Percentiles rank a stretch among this genome's conserved stretches.
Conservation (phyloP, 169 alveolate genomes). For the Eimeria falciformis region DNA sequence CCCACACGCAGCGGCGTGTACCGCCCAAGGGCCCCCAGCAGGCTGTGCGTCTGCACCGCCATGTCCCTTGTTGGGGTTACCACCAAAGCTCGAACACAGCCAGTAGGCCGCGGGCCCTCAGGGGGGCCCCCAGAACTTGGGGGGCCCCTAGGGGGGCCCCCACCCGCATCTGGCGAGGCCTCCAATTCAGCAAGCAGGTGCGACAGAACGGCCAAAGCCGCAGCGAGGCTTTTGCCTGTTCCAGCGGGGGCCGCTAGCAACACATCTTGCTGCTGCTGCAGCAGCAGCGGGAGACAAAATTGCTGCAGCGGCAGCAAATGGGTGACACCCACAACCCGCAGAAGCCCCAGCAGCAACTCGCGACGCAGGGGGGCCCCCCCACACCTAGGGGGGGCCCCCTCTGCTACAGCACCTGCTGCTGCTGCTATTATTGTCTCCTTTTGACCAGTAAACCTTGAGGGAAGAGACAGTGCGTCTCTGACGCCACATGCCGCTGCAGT, state of each 20-base stretch:
- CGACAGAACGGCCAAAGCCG: not conserved
- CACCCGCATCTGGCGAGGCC: not conserved
- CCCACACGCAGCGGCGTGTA: slow-evolving; percentile 68
- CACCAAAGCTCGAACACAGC: slow-evolving; percentile 6
- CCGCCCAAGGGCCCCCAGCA: slow-evolving; percentile 53
- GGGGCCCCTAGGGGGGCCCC: slow-evolving; percentile 1
- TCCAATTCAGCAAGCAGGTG: not conserved
- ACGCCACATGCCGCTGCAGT: not conserved
- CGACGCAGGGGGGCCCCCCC: not conserved
- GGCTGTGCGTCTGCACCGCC: slow-evolving; percentile 62
- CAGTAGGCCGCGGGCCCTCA: not conserved
- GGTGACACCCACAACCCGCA: not conserved
- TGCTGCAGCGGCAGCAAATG: slow-evolving; percentile 62
- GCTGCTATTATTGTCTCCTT: not conserved
- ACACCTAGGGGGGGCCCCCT: not conserved
- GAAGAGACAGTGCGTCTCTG: not conserved
- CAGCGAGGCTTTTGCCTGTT: slow-evolving; percentile 22
- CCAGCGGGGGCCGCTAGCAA: slow-evolving; percentile 45
- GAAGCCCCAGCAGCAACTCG: slow-evolving; percentile 27
- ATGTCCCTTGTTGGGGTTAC: slow-evolving; percentile 57
- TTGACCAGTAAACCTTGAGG: not conserved
- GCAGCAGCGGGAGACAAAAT: slow-evolving; percentile 45
- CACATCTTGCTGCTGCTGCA: slow-evolving; percentile 42
- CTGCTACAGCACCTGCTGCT: not conserved
- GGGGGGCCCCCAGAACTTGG: slow-evolving; percentile 13